Evolutionary conservation across 495 filamentous ascomycete genomes (phyloP).

Genomic region (Monascus purpureus): DNA sequence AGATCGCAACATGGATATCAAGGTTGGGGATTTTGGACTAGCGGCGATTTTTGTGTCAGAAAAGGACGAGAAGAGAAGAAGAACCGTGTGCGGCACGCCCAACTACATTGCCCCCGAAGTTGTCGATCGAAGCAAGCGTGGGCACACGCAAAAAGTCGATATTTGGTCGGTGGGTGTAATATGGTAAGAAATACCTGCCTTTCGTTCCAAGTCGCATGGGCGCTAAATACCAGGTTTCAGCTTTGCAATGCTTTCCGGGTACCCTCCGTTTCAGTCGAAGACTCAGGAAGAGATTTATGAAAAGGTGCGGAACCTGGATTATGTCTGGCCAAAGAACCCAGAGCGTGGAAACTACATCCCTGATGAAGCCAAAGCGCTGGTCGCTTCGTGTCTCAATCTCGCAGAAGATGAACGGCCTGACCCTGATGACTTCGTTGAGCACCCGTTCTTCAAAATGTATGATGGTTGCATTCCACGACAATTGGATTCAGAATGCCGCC

Average conservation of each 20-base stretch:
- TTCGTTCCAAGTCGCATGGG: neutral
- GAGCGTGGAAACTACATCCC: conserved; percentile 34
- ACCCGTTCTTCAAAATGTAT: conserved; percentile 63
- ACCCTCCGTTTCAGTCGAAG: conserved; percentile 75
- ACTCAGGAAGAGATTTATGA: conserved; percentile 79
- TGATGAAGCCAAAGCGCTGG: conserved; percentile 59
- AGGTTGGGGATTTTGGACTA: conserved; percentile 93
- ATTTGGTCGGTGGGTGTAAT: conserved; percentile 97
- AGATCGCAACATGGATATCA: conserved; percentile 91
- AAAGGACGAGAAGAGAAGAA: conserved; percentile 70
- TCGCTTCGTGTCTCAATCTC: conserved; percentile 56
- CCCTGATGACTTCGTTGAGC: conserved; percentile 69
- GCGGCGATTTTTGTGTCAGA: conserved; percentile 84
- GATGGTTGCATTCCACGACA: conserved; percentile 35
- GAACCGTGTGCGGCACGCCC: conserved; percentile 89
- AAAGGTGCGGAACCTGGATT: conserved; percentile 54
- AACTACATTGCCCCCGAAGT: conserved; percentile 99
- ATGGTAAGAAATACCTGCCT: conserved; percentile 43
- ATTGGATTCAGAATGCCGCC: conserved; percentile 27
- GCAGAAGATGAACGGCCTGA: conserved; percentile 61
- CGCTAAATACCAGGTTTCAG: conserved; percentile 21
- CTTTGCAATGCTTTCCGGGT: conserved; percentile 83
- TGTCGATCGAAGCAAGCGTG: conserved; percentile 57
- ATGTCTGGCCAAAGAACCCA: conserved; percentile 58
- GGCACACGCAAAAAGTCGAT: conserved; percentile 87